Conservation (phyloP, 768 basidiomycete species). For the Kwoniella mangroviensis region DNA sequence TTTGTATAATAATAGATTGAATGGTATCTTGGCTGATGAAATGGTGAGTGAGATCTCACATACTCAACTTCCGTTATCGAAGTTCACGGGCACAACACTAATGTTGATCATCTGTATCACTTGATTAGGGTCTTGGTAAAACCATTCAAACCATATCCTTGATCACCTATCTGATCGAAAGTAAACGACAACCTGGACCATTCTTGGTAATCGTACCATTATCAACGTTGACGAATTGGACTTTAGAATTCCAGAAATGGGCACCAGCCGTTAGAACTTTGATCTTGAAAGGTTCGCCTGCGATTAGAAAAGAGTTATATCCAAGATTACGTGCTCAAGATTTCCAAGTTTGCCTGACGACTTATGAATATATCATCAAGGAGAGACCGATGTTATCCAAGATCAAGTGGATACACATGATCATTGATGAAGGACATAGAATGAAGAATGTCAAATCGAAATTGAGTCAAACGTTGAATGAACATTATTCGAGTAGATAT, state of each 20-base stretch:
- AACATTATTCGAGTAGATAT: constrained; percentile 89
- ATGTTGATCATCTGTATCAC: constrained; percentile 2
- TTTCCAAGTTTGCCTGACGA: constrained; percentile 91
- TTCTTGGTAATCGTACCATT: constrained; percentile 95
- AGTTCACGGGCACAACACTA: not conserved
- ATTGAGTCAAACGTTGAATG: constrained; percentile 83
- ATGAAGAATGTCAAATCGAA: constrained; percentile 96
- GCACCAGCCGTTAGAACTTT: constrained; percentile 78
- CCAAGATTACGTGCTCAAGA: constrained; percentile 71
- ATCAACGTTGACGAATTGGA: constrained; percentile 97
- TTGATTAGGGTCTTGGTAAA: constrained; percentile 57
- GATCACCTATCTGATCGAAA: constrained; percentile 91
- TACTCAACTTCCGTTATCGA: not conserved
- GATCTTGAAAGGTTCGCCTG: constrained; percentile 90
- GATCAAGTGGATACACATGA: constrained; percentile 96
- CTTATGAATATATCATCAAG: constrained; percentile 97
- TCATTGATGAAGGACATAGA: constrained; percentile 96
- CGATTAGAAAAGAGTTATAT: constrained; percentile 77
- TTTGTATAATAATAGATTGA: constrained; percentile 92
- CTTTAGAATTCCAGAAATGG: constrained; percentile 96
- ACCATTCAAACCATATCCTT: constrained; percentile 63
- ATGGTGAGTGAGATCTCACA: constrained; percentile 50
- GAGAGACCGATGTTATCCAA: constrained; percentile 88
- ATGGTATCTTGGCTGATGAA: constrained; percentile 86
- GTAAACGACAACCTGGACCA: constrained; percentile 86